phyloP scores from a whole-genome alignment of 495 filamentous ascomycete species.

The Sordaria brevicollis region DNA sequence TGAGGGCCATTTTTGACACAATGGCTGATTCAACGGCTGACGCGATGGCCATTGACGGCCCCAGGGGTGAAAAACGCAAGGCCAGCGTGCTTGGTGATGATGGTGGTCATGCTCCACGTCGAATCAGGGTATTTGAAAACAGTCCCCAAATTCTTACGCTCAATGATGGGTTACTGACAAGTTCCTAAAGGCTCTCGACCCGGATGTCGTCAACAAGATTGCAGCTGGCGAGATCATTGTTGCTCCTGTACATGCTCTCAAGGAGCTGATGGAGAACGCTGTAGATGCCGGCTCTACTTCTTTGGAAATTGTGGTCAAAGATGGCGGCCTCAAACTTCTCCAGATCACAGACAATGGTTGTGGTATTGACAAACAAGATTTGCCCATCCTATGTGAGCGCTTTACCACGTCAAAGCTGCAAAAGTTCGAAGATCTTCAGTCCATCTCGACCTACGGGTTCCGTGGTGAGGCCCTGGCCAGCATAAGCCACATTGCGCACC shows the following conservation, averaged over 20 bases:
- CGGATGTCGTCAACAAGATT: conserved; percentile 98
- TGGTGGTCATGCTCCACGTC: conserved; percentile 40
- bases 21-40: conserved; percentile 25
- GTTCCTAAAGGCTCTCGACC: conserved; percentile 61
- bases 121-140: conserved; percentile 45
- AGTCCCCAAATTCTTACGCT: neutral
- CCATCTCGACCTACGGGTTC: conserved; percentile 93
- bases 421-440: conserved; percentile 84
- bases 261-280: conserved; percentile 95
- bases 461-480: conserved; percentile 94
- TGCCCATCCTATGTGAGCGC: conserved; percentile 88
- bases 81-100: conserved; percentile 33
- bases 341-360: conserved; percentile 98
- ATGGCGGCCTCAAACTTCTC: conserved; percentile 91
- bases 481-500: conserved; percentile 97
- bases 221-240: conserved; percentile 99
- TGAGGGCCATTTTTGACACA: neutral
- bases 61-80: conserved; percentile 55
- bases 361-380: conserved; percentile 87
- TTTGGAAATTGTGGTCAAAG: conserved; percentile 86
- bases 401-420: conserved; percentile 97
- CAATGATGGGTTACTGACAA: neutral
- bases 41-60: conserved; percentile 21
- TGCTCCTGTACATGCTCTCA: conserved; percentile 91
- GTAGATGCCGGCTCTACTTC: conserved; percentile 93